Conservation (phyloP, 2,329 filamentous ascomycete species). For the Aspergillus neotritici region DNA sequence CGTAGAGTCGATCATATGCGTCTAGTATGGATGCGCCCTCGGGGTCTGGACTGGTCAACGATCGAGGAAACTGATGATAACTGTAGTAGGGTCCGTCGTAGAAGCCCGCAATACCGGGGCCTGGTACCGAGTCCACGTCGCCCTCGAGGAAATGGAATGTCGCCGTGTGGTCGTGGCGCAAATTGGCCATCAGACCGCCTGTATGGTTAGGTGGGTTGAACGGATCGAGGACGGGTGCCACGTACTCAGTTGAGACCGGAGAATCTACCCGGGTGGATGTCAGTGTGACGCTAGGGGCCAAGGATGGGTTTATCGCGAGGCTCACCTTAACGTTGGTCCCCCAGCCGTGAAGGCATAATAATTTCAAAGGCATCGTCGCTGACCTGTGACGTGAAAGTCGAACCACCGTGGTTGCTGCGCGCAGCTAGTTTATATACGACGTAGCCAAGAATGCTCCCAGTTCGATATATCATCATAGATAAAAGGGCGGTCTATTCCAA, state of each 20-base stretch:
- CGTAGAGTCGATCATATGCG: conserved; percentile 24
- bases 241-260: conserved; percentile 25
- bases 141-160: conserved; percentile 28
- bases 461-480: too few species aligned
- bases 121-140: conserved; percentile 23
- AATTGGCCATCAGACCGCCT: conserved; percentile 24
- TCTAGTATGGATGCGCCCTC: conserved; percentile 18
- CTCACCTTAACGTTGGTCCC: conserved; percentile 28
- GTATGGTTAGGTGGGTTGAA: not conserved
- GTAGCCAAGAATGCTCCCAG: too few species aligned
- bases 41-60: conserved; percentile 18
- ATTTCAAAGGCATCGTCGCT: conserved; percentile 21
- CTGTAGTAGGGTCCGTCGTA: conserved; percentile 30
- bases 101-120: conserved; percentile 25
- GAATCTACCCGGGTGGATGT: conserved; percentile 17
- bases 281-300: not conserved
- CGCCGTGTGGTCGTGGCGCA: conserved; percentile 25
- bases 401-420: too few species aligned
- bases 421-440: too few species aligned
- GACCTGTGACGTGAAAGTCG: too few species aligned
- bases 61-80: conserved; percentile 27
- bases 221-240: not conserved
- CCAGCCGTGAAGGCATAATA: conserved; percentile 32
- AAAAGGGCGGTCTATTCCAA: too few species aligned
- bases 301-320: not conserved